phyloP scores from a whole-genome alignment of 2,329 filamentous ascomycete genomes.

The Penicillium sp. region DNA sequence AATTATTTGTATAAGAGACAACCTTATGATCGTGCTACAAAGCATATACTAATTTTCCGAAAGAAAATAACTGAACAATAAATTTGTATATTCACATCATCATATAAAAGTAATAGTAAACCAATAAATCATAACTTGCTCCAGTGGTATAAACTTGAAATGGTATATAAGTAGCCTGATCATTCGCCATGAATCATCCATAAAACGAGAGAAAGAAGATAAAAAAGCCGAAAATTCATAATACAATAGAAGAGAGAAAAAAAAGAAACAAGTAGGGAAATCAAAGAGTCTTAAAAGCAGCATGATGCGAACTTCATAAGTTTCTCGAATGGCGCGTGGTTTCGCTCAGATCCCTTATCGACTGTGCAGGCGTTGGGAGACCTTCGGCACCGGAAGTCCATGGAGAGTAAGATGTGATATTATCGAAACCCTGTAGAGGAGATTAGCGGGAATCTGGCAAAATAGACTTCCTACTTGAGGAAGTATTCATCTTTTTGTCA shows the following conservation, averaged over 20 bases:
- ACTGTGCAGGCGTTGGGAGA: neutral
- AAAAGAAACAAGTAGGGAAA: neutral
- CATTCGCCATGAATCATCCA: constrained; percentile 1
- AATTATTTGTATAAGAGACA: too few species aligned
- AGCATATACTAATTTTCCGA: too few species aligned
- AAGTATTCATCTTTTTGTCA: neutral
- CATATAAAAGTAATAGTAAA: neutral
- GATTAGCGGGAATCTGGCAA: neutral
- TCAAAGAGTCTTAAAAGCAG: neutral
- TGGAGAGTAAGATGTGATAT: neutral
- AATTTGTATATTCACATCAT: neutral
- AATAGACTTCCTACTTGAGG: neutral
- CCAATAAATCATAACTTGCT: neutral
- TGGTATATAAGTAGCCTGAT: neutral
- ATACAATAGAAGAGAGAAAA: neutral
- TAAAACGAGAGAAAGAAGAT: neutral
- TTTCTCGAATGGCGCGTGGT: neutral
- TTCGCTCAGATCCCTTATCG: neutral
- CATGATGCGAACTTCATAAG: neutral
- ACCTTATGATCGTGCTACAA: too few species aligned
- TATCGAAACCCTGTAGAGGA: neutral
- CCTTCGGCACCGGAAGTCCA: neutral
- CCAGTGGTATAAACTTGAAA: neutral
- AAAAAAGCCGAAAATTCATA: neutral
- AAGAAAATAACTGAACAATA: too few species aligned